Evolutionary conservation across 1,139 yeast species (phyloP).

Genomic region (Taiozyma sp.): DNA sequence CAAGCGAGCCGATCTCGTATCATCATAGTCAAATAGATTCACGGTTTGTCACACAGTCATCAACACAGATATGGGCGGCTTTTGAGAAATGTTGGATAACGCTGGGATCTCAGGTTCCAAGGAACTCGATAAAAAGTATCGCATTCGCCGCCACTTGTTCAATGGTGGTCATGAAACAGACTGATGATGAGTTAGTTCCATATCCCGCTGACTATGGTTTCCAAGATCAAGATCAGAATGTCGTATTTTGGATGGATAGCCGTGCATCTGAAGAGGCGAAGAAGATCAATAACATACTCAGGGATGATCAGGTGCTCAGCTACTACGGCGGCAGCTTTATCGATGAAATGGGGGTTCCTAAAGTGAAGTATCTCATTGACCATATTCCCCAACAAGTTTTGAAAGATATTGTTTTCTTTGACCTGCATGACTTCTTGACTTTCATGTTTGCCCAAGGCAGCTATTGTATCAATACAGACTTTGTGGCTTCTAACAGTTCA

Average conservation of each 20-base stretch:
- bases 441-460: constrained; percentile 29
- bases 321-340: constrained; percentile 43
- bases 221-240: constrained; percentile 30
- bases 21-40: constrained; percentile 18
- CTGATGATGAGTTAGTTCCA: constrained; percentile 22
- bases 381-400: constrained; percentile 16
- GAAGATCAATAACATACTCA: constrained; percentile 27
- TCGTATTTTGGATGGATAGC: constrained; percentile 61
- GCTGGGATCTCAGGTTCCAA: constrained; percentile 1
- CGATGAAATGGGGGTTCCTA: constrained; percentile 57
- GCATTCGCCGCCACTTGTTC: constrained; percentile 52
- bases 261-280: constrained; percentile 33
- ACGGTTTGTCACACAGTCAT: constrained; percentile 37
- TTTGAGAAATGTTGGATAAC: constrained; percentile 19
- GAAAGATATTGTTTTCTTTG: constrained; percentile 37
- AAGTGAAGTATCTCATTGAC: constrained; percentile 37
- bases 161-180: constrained; percentile 36
- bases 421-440: constrained; percentile 48
- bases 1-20: constrained; percentile 24
- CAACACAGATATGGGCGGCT: constrained; percentile 34
- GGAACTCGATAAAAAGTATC: constrained; percentile 12
- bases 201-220: constrained; percentile 28
- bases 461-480: background rate
- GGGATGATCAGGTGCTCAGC: constrained; percentile 16
- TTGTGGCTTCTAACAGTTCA: constrained; percentile 9